These are phyloP conservation scores for Peterozyma xylosa DNA, from an alignment of 805 yeast genomes.

Conservation along the genomic window DNA sequence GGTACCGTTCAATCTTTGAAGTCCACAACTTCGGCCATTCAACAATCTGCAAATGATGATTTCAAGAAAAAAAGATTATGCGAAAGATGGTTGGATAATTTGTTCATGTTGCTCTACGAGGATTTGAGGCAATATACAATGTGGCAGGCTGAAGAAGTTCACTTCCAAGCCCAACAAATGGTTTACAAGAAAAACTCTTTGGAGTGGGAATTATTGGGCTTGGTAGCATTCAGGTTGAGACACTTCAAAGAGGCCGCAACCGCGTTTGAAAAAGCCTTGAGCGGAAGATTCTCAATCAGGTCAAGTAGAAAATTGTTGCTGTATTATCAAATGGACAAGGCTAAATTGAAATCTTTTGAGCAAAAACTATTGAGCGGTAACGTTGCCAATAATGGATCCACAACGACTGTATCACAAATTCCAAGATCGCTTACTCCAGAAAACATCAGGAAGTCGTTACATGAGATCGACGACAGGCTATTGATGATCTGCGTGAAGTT, in stretches of 20 bases:
- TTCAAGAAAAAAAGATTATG: constrained; percentile 60
- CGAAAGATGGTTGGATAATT: constrained; percentile 68
- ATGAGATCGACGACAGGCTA: constrained; percentile 44
- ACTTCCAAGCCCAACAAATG: constrained; percentile 82
- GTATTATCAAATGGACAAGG: constrained; percentile 48
- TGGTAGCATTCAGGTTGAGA: constrained; percentile 76
- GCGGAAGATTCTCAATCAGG: constrained; percentile 71
- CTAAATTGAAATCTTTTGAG: constrained; percentile 22
- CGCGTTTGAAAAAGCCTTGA: constrained; percentile 71
- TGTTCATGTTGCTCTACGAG: constrained; percentile 62
- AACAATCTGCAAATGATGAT: constrained; percentile 23
- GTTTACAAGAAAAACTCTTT: constrained; percentile 68
- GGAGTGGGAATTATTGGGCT: constrained; percentile 92
- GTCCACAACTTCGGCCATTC: constrained; percentile 6
- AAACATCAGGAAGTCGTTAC: constrained; percentile 25
- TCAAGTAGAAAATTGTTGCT: constrained; percentile 69
- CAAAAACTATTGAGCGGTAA: constrained; percentile 12
- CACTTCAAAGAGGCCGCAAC: constrained; percentile 82
- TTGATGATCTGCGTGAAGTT: constrained; percentile 68
- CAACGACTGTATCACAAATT: background rate
- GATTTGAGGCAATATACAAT: constrained; percentile 78
- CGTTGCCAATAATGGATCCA: background rate
- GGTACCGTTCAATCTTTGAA: constrained; percentile 9
- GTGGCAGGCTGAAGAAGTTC: constrained; percentile 90
- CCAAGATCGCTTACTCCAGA: constrained; percentile 12